phyloP scores from a whole-genome alignment of 768 basidiomycete genomes.

The Xanthoconium stramineum region DNA sequence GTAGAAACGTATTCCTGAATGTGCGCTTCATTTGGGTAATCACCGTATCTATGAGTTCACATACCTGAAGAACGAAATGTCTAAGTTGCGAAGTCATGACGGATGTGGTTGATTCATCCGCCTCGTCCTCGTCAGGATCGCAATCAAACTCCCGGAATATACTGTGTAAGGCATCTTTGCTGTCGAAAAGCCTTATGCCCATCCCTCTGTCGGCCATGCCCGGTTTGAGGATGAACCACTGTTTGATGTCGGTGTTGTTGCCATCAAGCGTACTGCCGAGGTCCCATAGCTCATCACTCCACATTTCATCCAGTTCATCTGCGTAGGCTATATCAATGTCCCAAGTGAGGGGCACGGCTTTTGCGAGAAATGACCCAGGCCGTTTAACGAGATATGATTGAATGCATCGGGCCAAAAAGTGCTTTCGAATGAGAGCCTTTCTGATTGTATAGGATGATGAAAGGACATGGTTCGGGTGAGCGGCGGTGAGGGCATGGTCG shows the following conservation, averaged over 20 bases:
- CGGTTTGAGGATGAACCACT: conserved; percentile 96
- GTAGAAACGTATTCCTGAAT: conserved; percentile 77
- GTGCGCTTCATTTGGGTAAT: conserved; percentile 2
- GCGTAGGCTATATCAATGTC: conserved; percentile 83
- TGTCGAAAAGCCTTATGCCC: conserved; percentile 89
- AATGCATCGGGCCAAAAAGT: conserved; percentile 78
- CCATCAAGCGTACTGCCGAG: conserved; percentile 59
- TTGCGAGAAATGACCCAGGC: conserved; percentile 51
- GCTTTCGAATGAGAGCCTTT: conserved; percentile 93
- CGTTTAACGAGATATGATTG: conserved; percentile 72
- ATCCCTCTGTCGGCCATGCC: conserved; percentile 96
- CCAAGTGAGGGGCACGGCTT: conserved; percentile 70
- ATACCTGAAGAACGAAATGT: conserved; percentile 94
- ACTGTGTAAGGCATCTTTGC: conserved; percentile 60
- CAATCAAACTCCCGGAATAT: conserved; percentile 85
- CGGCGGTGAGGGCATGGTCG: conserved; percentile 68
- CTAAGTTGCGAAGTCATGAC: conserved; percentile 84
- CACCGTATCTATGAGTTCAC: background rate
- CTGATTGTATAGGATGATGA: conserved; percentile 86
- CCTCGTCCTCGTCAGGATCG: conserved; percentile 48
- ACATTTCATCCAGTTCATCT: conserved; percentile 93
- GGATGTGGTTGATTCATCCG: conserved; percentile 43
- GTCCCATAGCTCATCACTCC: conserved; percentile 91
- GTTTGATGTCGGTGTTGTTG: conserved; percentile 21
- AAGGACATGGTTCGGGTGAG: conserved; percentile 48